A percentile compares a stretch with the other conserved stretches of the same genome.
Evolutionary conservation across 495 filamentous ascomycete species (phyloP).

Genomic region (Penicillium mononematosum): DNA sequence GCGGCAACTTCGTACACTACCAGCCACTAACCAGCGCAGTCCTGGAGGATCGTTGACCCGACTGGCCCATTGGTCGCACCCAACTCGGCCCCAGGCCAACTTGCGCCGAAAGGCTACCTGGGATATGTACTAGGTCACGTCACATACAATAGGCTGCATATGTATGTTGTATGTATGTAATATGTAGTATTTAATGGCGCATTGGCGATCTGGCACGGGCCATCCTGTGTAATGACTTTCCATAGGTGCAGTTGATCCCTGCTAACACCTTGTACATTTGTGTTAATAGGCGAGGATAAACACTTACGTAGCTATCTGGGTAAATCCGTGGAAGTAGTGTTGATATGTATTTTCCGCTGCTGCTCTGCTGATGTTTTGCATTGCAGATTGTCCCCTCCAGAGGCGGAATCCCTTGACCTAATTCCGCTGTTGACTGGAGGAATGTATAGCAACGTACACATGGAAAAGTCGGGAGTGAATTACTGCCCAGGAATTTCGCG

Average conservation of each 20-base stretch:
- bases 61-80: slow-evolving; percentile 30
- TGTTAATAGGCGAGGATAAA: background rate
- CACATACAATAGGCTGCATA: slow-evolving; percentile 1
- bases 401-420: slow-evolving; percentile 16
- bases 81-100: slow-evolving; percentile 22
- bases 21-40: slow-evolving; percentile 5
- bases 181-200: slow-evolving; percentile 18
- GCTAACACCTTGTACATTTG: slow-evolving; percentile 2
- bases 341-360: background rate
- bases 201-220: slow-evolving; percentile 19
- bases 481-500: background rate
- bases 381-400: slow-evolving; percentile 22
- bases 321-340: slow-evolving; percentile 6
- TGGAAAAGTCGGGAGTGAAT: too few relatives aligned
- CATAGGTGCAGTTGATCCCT: slow-evolving; percentile 4
- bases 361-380: slow-evolving; percentile 24
- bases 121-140: background rate
- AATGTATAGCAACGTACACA: too few relatives aligned
- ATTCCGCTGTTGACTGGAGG: slow-evolving; percentile 13
- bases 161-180: background rate
- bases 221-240: slow-evolving; percentile 8
- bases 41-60: slow-evolving; percentile 25
- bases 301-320: background rate
- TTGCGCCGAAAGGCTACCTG: slow-evolving; percentile 10
- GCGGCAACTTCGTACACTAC: slow-evolving; percentile 1